Evolutionary conservation across 176 grass and related monocot genomes (phyloP).

Genomic region (Phragmites australis): DNA sequence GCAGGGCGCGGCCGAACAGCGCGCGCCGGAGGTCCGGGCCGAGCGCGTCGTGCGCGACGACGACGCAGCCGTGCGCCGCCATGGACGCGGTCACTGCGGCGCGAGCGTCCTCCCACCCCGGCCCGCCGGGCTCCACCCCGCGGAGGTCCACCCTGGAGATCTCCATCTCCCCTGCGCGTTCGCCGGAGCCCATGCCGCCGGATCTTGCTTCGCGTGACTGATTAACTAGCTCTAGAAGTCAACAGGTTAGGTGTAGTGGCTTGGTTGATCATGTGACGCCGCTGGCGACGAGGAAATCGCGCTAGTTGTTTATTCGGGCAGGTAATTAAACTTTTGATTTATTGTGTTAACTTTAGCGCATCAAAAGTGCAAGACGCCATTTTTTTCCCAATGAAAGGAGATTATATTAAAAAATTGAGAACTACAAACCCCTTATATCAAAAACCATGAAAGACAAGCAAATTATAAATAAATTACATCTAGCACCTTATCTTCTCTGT

Average conservation of each 20-base stretch:
- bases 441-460: too few relatives aligned
- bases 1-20: slow-evolving; percentile 37
- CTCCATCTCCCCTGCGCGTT: background rate
- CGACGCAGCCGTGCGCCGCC: slow-evolving; percentile 47
- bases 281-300: background rate
- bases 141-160: slow-evolving; percentile 38
- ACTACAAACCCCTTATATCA: too few relatives aligned
- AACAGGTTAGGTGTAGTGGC: background rate
- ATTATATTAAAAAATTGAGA: too few relatives aligned
- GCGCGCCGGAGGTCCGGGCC: slow-evolving; percentile 27
- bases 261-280: background rate
- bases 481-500: too few relatives aligned
- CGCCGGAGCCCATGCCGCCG: background rate
- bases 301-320: background rate
- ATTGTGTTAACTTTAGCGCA: too few relatives aligned
- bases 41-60: slow-evolving; percentile 37
- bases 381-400: too few relatives aligned
- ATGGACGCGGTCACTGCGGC: slow-evolving; percentile 45
- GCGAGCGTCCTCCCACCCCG: slow-evolving; percentile 45
- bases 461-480: too few relatives aligned
- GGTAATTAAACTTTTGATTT: too few relatives aligned
- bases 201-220: background rate
- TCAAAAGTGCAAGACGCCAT: too few relatives aligned
- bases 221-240: background rate
- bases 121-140: slow-evolving; percentile 23